Conservation (phyloP, 2,329 filamentous ascomycete species). For the Colletotrichum noveboracense region DNA sequence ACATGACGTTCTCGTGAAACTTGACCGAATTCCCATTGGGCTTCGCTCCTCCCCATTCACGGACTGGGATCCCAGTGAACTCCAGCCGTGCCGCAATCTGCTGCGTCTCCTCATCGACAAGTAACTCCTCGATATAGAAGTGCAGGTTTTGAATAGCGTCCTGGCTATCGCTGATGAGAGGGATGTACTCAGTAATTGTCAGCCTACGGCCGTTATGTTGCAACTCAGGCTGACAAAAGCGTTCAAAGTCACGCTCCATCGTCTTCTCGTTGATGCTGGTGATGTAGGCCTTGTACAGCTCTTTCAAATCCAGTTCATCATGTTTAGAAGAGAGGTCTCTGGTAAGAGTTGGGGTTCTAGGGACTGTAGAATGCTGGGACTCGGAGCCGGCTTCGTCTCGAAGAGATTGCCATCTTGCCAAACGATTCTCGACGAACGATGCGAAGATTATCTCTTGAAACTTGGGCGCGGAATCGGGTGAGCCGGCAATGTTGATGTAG, state of each 20-base stretch:
- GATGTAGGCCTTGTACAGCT: conserved; percentile 33
- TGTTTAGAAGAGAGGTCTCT: not conserved
- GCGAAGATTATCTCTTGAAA: not conserved
- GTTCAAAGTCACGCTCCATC: conserved; percentile 27
- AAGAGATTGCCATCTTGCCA: not conserved
- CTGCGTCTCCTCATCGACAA: conserved; percentile 34
- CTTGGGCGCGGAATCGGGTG: not conserved
- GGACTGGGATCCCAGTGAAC: conserved; percentile 33
- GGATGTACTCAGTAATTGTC: conserved; percentile 28
- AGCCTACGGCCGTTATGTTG: conserved; percentile 32
- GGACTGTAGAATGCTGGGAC: not conserved
- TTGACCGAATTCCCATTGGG: conserved; percentile 31
- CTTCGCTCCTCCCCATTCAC: conserved; percentile 28
- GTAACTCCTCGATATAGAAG: conserved; percentile 27
- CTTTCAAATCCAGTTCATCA: not conserved
- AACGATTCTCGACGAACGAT: not conserved
- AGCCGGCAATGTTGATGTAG: not conserved
- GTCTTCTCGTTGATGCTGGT: conserved; percentile 34
- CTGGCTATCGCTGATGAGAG: conserved; percentile 33
- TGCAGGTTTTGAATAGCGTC: conserved; percentile 30
- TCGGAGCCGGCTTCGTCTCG: not conserved
- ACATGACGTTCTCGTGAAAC: conserved; percentile 39
- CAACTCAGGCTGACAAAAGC: conserved; percentile 30
- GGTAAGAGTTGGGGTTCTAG: not conserved
- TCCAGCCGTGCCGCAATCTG: conserved; percentile 34